Conservation (phyloP, 108 stramenopile species). For the Nannochloropsis gaditana region DNA sequence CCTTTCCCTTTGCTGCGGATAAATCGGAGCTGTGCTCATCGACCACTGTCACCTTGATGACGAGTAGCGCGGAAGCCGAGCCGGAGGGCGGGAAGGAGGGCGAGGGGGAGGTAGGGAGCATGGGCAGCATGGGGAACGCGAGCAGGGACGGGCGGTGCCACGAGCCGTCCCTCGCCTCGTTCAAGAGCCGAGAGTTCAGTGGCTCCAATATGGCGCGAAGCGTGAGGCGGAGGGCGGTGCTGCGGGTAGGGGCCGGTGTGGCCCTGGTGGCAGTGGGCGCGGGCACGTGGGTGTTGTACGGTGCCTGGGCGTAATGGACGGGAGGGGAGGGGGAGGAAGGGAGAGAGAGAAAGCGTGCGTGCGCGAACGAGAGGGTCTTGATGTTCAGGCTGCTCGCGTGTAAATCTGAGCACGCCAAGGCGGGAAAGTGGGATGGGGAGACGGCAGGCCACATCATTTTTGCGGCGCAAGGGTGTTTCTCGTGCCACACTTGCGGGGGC, state of each 20-base stretch:
- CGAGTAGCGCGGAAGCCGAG: no score
- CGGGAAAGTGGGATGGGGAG: no score
- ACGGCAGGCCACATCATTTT: no score
- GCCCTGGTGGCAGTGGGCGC: background rate
- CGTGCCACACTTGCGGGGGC: no score
- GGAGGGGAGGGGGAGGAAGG: background rate
- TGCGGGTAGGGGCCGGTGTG: background rate
- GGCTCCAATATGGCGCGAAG: background rate
- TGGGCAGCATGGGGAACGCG: no score
- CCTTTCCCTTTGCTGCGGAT: background rate
- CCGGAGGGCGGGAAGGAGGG: no score
- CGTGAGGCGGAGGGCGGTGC: background rate
- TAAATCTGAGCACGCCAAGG: no score
- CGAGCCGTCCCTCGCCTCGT: no score
- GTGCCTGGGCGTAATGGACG: background rate
- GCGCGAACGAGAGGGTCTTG: background rate
- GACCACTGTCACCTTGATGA: background rate
- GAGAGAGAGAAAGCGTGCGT: background rate
- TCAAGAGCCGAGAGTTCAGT: no score
- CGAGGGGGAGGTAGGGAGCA: no score
- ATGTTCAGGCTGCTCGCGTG: background rate
- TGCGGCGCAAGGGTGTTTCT: no score
- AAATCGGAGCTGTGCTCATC: background rate
- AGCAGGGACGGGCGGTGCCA: no score
- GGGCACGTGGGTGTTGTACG: background rate